Conservation (phyloP, 495 filamentous ascomycete genomes). For the Penicillium paxilli region DNA sequence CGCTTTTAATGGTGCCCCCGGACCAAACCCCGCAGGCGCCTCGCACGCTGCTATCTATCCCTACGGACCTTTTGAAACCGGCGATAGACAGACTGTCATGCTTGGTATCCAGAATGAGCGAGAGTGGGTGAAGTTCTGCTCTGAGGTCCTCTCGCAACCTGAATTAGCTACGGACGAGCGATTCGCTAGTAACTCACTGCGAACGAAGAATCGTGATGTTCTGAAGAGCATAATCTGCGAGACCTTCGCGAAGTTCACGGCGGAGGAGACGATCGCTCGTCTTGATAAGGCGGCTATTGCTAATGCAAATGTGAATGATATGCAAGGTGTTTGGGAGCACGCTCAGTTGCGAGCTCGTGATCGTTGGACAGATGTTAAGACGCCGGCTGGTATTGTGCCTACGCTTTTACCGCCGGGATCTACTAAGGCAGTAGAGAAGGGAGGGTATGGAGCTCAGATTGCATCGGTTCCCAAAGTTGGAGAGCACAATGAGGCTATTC, state of each 20-base stretch:
- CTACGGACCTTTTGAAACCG: constrained; percentile 52
- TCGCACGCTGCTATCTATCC: constrained; percentile 53
- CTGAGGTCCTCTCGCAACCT: constrained; percentile 31
- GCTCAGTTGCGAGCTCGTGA: constrained; percentile 44
- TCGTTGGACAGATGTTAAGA: constrained; percentile 48
- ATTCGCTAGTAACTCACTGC: constrained; percentile 37
- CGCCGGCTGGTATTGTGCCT: constrained; percentile 37
- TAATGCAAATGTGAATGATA: constrained; percentile 52
- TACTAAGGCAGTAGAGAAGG: constrained; percentile 14
- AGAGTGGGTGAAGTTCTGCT: constrained; percentile 51
- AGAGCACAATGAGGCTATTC: constrained; percentile 41
- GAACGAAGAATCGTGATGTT: constrained; percentile 32
- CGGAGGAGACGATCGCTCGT: constrained; percentile 27
- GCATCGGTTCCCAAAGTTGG: constrained; percentile 39
- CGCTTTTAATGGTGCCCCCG: constrained; percentile 37
- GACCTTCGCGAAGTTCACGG: constrained; percentile 27
- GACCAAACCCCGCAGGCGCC: constrained; percentile 43
- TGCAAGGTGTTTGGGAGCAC: constrained; percentile 51
- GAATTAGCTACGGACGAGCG: constrained; percentile 32
- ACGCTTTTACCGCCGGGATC: constrained; percentile 45
- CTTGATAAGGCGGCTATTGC: constrained; percentile 42
- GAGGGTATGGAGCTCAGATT: constrained; percentile 26
- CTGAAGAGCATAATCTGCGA: constrained; percentile 33
- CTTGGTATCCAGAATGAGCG: constrained; percentile 55
- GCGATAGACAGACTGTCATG: constrained; percentile 49